A percentile compares a stretch with the other conserved stretches of the same genome.
Conservation (phyloP, 2,329 filamentous ascomycete species). For the Penicillium sp. region DNA sequence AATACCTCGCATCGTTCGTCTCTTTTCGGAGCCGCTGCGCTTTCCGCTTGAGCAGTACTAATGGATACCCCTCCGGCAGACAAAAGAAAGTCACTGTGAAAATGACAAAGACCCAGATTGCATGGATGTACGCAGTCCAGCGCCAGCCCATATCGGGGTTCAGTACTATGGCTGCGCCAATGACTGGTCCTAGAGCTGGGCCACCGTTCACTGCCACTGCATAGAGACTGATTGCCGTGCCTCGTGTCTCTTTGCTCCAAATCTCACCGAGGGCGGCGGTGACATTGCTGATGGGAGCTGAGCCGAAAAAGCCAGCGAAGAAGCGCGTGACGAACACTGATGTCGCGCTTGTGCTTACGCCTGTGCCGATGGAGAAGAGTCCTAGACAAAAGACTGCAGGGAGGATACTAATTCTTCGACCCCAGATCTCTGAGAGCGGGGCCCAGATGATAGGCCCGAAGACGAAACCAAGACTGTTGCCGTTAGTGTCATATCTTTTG, state of each 20-base stretch:
- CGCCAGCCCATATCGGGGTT: conserved; percentile 42
- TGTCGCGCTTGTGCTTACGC: conserved; percentile 37
- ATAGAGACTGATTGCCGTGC: conserved; percentile 41
- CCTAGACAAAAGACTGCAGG: conserved; percentile 43
- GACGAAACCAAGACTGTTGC: conserved; percentile 14
- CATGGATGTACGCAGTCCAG: conserved; percentile 47
- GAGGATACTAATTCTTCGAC: conserved; percentile 46
- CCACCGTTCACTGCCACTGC: conserved; percentile 42
- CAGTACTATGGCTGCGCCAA: conserved; percentile 40
- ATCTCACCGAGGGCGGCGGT: conserved; percentile 46
- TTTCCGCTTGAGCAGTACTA: conserved; percentile 40
- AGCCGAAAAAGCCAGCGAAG: conserved; percentile 46
- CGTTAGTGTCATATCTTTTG: not conserved
- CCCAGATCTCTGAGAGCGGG: conserved; percentile 46
- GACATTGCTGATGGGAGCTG: conserved; percentile 44
- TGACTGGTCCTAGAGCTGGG: conserved; percentile 42
- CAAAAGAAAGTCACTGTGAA: conserved; percentile 28
- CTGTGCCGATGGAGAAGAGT: conserved; percentile 48
- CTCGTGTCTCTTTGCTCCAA: conserved; percentile 38
- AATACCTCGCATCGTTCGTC: conserved; percentile 39
- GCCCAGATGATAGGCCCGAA: conserved; percentile 42
- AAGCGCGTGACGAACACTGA: conserved; percentile 44
- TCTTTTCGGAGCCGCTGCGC: conserved; percentile 38
- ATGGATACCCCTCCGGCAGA: conserved; percentile 42
- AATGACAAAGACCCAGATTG: conserved; percentile 39